Evolutionary conservation across 192 early-diverging fungal species (phyloP).

Genomic region (Umbelopsis sp.): DNA sequence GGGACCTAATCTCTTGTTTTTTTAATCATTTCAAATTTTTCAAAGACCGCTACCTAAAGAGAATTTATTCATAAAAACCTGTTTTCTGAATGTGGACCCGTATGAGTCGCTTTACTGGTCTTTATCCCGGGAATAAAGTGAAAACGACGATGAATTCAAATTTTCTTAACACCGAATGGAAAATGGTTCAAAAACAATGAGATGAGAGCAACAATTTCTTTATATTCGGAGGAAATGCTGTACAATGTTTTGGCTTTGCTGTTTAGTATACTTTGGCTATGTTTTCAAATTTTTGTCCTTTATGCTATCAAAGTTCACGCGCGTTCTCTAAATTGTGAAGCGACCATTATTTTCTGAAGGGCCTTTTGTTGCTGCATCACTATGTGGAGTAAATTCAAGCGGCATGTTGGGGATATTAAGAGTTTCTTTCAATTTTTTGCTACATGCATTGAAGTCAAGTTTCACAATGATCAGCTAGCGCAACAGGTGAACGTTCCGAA

Average conservation of each 20-base stretch:
- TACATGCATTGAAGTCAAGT: conserved; percentile 15
- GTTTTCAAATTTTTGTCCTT: background rate
- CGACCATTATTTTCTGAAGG: background rate
- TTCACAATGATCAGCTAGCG: background rate
- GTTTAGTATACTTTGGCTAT: background rate
- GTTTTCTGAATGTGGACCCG: too few species aligned
- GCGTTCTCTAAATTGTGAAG: conserved; percentile 1
- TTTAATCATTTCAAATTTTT: background rate
- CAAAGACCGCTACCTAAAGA: background rate
- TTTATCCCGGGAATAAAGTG: too few species aligned
- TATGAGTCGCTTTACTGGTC: too few species aligned
- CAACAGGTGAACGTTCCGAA: background rate
- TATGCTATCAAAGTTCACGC: background rate
- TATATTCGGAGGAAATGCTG: conserved; percentile 14
- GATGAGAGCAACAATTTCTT: conserved; percentile 17
- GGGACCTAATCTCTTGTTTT: background rate
- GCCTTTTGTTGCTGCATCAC: conserved; percentile 35
- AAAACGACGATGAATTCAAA: too few species aligned
- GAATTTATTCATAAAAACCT: too few species aligned
- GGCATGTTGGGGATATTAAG: conserved; percentile 44
- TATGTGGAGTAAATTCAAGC: conserved; percentile 63
- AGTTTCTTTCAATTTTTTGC: conserved; percentile 57
- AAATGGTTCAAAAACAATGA: background rate
- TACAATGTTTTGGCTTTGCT: background rate
- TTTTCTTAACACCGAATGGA: background rate